Evolutionary conservation across 495 filamentous ascomycete genomes (phyloP), one percentile per base, ranked within the genome.

Genomic region (Penicillium crystallinum): DNA sequence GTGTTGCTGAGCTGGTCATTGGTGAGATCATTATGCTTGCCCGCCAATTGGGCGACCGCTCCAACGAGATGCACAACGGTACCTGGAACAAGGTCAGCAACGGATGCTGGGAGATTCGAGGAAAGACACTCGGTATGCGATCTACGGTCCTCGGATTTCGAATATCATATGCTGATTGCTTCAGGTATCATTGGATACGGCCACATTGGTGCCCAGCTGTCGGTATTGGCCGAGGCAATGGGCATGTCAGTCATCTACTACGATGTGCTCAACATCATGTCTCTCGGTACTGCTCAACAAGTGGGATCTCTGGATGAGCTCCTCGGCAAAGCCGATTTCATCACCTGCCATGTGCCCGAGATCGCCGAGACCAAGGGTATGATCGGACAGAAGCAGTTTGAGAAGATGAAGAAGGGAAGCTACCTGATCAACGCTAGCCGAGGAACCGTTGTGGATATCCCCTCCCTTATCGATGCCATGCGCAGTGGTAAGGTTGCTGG

Each of bases 31-130:
- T 99, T 67, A 70, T 77, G 23, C 82, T 99, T 22, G 92, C 95
- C 9, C 85, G 95, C 27, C 92, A 97, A 71, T 78, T 97, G 55
- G 86, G 90, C 36, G 95, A 99, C 67, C 88, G 93, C 55, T 95
- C 88, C 33, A 90, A 83, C 60, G 95, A 99, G 76, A 84, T 99
- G 80, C 95, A 97, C 75, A 77, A 78, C 36, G 95, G 95, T 31
- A 92, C 81, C 44, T 99, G 95, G 95, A 97, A 99, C 69, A 99
- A 97, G 71, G 91, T 97, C 52, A 93, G 89, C 77, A 82, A 78
- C 62, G 89, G 86, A 62, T 97, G 93, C 81, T 97, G 95, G 92
- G 95, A 97, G 68, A 88, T 99, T 55, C 84, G 95, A 58, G 95
- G 95, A 61, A 99, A 99, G 76, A 97, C 91, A 27, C 79, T 99